Percentiles rank a stretch among this genome's conserved stretches.
Conservation (phyloP, 306 rosid genomes). For the Arachis hypogaea region DNA sequence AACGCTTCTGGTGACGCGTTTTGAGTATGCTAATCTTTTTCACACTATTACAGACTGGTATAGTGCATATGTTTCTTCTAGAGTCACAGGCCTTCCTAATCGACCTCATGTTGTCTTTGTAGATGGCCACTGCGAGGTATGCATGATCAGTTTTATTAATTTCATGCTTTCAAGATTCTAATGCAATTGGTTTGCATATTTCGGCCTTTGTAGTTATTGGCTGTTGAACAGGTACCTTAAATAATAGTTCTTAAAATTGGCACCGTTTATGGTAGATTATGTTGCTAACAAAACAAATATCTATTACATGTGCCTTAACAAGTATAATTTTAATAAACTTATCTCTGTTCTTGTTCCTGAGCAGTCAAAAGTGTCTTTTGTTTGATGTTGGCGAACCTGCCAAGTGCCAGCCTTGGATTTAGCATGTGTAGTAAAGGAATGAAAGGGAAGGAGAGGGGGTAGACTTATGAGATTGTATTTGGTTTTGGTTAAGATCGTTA, state of each 20-base stretch:
- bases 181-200: conserved; percentile 23
- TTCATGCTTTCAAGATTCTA: conserved; percentile 30
- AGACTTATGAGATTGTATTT: too few species aligned
- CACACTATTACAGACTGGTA: conserved; percentile 97
- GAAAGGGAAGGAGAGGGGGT: too few species aligned
- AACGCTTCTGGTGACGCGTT: conserved; percentile 87
- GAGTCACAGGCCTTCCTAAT: conserved; percentile 78
- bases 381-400: neutral
- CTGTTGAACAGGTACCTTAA: neutral
- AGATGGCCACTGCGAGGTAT: conserved; percentile 94
- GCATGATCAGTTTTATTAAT: conserved; percentile 33
- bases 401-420: neutral
- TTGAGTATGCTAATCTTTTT: conserved; percentile 94
- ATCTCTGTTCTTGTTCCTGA: neutral
- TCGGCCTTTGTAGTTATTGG: conserved; percentile 19
- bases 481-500: too few species aligned
- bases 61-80: conserved; percentile 88
- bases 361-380: neutral
- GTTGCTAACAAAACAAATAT: too few species aligned
- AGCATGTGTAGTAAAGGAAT: too few species aligned
- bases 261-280: too few species aligned
- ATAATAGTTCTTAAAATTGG: neutral
- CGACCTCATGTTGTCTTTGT: conserved; percentile 86
- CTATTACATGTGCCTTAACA: too few species aligned
- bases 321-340: too few species aligned